A percentile compares a stretch with the other conserved stretches of the same genome.
Evolutionary conservation across 805 yeast genomes (phyloP).

Genomic region (Candida succiphila): DNA sequence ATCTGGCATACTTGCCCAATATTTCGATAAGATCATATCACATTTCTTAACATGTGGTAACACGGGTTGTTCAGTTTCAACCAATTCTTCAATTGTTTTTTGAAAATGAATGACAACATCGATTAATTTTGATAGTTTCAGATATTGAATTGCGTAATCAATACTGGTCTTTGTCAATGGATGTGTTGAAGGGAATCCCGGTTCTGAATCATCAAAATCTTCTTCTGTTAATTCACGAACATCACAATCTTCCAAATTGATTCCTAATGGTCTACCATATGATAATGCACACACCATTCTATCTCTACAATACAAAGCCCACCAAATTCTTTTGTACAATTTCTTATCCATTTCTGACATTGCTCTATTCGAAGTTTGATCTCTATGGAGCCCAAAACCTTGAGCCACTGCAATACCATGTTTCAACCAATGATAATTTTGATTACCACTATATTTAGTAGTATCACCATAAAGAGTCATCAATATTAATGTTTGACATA

Average conservation of each 20-base stretch:
- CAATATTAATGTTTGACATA: slow-evolving; percentile 51
- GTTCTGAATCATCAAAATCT: slow-evolving; percentile 54
- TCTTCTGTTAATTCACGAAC: slow-evolving; percentile 62
- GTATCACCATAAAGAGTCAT: slow-evolving; percentile 24
- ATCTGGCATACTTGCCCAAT: slow-evolving; percentile 60
- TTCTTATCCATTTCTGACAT: slow-evolving; percentile 18
- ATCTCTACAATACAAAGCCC: slow-evolving; percentile 66
- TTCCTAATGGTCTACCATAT: slow-evolving; percentile 62
- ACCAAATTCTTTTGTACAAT: slow-evolving; percentile 63
- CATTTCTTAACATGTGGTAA: slow-evolving; percentile 42
- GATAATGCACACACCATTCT: slow-evolving; percentile 52
- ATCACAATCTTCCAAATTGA: slow-evolving; percentile 65
- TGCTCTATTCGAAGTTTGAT: slow-evolving; percentile 5
- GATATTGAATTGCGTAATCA: slow-evolving; percentile 42
- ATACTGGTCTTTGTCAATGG: slow-evolving; percentile 21
- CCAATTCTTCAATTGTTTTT: slow-evolving; percentile 55
- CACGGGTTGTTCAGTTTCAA: slow-evolving; percentile 18
- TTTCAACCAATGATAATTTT: slow-evolving; percentile 67
- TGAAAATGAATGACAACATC: slow-evolving; percentile 59
- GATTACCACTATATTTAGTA: slow-evolving; percentile 22
- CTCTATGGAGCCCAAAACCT: slow-evolving; percentile 67
- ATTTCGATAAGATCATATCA: slow-evolving; percentile 63
- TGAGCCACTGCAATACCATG: slow-evolving; percentile 65
- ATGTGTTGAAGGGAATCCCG: slow-evolving; percentile 29
- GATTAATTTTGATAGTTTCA: slow-evolving; percentile 56